These are phyloP conservation scores for Peronospora belbahrii DNA, from an alignment of 352 stramenopile species.

Conservation along the genomic window DNA sequence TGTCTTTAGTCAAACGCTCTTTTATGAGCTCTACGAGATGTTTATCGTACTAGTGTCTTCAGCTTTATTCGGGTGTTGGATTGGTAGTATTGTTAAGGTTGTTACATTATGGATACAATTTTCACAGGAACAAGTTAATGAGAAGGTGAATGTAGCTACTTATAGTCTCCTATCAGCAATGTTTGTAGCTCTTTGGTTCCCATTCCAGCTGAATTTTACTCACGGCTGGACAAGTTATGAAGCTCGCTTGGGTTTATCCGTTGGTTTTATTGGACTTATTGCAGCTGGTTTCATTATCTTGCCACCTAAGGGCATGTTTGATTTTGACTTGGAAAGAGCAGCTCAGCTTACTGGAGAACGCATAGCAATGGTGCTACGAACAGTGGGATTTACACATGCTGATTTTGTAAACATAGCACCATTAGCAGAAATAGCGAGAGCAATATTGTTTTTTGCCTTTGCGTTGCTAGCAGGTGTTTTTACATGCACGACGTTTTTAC, in stretches of 20 bases:
- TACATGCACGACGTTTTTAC: constrained; percentile 56
- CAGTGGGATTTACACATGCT: constrained; percentile 50
- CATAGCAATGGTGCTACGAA: constrained; percentile 42
- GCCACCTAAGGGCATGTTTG: constrained; percentile 45
- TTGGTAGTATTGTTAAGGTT: constrained; percentile 41
- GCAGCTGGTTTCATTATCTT: constrained; percentile 53
- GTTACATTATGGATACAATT: constrained; percentile 13
- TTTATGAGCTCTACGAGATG: constrained; percentile 82
- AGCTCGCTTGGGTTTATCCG: constrained; percentile 39
- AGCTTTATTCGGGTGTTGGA: constrained; percentile 34
- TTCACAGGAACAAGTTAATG: neutral
- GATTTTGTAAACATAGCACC: constrained; percentile 45
- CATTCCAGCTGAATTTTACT: constrained; percentile 61
- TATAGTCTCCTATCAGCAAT: constrained; percentile 61
- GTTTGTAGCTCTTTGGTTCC: constrained; percentile 66
- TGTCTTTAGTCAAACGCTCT: constrained; percentile 65
- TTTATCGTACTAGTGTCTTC: constrained; percentile 62
- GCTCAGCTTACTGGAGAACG: constrained; percentile 28
- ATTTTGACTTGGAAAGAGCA: constrained; percentile 61
- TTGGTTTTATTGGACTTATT: constrained; percentile 54
- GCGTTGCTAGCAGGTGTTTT: constrained; percentile 45
- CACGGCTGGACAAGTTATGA: constrained; percentile 57
- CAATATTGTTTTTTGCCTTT: constrained; percentile 29
- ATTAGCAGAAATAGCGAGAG: constrained; percentile 17
- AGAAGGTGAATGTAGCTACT: constrained; percentile 44